Evolutionary conservation across 257 asterid species (phyloP).

Genomic region (Penstemon davidsonii): DNA sequence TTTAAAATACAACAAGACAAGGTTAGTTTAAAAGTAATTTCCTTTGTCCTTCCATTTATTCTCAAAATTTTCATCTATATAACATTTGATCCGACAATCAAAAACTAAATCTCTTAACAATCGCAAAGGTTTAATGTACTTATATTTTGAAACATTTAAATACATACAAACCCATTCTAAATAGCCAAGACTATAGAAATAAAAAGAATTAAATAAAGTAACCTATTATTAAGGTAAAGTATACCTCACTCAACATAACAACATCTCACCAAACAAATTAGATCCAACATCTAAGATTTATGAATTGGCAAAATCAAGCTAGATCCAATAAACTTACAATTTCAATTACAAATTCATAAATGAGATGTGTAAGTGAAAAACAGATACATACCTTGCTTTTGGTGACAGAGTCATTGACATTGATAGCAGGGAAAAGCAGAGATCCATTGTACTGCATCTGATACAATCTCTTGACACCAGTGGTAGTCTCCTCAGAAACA

Average conservation of each 20-base stretch:
- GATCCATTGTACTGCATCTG: constrained; percentile 1
- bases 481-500: constrained; percentile 1
- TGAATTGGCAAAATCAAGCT: neutral
- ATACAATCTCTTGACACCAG: constrained; percentile 1
- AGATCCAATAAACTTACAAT: too few relatives aligned
- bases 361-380: neutral
- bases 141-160: too few relatives aligned
- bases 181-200: too few relatives aligned
- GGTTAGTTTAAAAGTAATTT: neutral
- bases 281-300: neutral
- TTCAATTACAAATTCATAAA: too few relatives aligned
- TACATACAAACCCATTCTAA: too few relatives aligned
- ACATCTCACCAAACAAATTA: neutral
- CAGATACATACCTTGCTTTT: neutral
- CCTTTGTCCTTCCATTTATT: neutral
- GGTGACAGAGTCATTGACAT: neutral
- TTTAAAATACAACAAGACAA: neutral
- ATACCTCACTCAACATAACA: neutral
- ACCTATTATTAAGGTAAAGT: neutral
- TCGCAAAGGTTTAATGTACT: neutral
- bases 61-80: neutral
- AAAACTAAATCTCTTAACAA: neutral
- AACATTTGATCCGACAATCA: neutral
- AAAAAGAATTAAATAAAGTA: neutral
- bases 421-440: neutral